Evolutionary conservation across 2,329 filamentous ascomycete genomes (phyloP).

Genomic region (Amylocarpus encephaloides): DNA sequence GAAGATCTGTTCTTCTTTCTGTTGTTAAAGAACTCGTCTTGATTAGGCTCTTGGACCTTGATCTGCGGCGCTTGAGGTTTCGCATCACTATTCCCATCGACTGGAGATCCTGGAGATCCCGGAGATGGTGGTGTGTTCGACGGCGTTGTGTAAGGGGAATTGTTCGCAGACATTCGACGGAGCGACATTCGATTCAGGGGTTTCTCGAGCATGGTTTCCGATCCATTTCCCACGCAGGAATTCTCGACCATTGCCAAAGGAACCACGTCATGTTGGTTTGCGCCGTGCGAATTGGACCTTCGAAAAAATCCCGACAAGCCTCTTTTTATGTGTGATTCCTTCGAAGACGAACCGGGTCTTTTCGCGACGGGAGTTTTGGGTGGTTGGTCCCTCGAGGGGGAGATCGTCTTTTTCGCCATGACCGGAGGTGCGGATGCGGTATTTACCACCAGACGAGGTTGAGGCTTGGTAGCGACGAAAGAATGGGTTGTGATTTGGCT

Average conservation of each 20-base stretch:
- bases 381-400: neutral
- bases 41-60: conserved; percentile 12
- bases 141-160: conserved; percentile 18
- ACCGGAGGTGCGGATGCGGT: conserved; percentile 18
- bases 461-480: neutral
- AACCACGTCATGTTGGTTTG: conserved; percentile 1
- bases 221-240: conserved; percentile 8
- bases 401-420: neutral
- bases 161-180: conserved; percentile 19
- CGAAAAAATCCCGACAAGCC: conserved; percentile 21
- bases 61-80: conserved; percentile 20
- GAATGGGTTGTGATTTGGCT: conserved; percentile 4
- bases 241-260: conserved; percentile 4
- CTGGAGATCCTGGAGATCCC: conserved; percentile 39
- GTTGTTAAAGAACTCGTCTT: conserved; percentile 34
- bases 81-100: conserved; percentile 22
- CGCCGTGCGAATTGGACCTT: conserved; percentile 15
- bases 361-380: conserved; percentile 8
- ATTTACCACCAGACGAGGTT: conserved; percentile 21
- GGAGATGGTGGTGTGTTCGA: conserved; percentile 39
- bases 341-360: conserved; percentile 10
- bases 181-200: conserved; percentile 16
- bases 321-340: conserved; percentile 13
- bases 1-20: conserved; percentile 42
- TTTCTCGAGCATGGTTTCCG: conserved; percentile 15